Evolutionary conservation across 139 green algal species (phyloP), one percentile per base, ranked within the genome.

Genomic region (Desmodesmus armatus): DNA sequence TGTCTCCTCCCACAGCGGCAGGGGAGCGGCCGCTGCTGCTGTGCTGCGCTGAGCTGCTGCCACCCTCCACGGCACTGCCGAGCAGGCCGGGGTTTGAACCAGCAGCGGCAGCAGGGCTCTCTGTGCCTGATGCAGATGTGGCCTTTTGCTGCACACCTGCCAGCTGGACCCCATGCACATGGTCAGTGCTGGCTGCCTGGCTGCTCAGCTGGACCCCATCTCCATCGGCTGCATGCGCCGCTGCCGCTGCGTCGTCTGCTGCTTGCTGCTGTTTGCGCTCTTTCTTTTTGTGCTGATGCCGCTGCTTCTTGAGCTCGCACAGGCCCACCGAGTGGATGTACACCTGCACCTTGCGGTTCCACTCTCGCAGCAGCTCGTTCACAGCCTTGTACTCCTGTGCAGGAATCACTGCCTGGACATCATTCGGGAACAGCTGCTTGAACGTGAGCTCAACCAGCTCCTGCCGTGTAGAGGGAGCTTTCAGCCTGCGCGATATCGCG

Each of bases 371-470:
- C 53, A 81, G 53, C 53, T 80, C 81, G 40, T 87, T 70, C n/a
- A 87, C 81, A 21, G 44, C 53, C 7, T 70, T 49, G 37, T 66
- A 75, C 37, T 81, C 81, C 37, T n/a, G 47, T 33, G 81, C 70
- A 63, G 81, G 81, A 2, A 87, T 67, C 21, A 81, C 70, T 39
- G 70, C 53, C 41, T 87, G 81, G 37, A 76, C 49, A 33, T 87
- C 81, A 37, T 82, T 40, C 17, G 49, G 49, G 37, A 87, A 87
- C 13, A 87, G 51, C 53, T 77, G 70, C 53, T 55, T 66, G 55
- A 87, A 87, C 1, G 81, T 87, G 1, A 44, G 15, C 81, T 87
- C 81, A 25, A 87, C 81, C 19, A 87, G 39, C 9, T n/a, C 41
- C 51, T 53, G 51, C 39, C 71, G 33, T n/a, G n/a, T n/a, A n/a